These are phyloP conservation scores for Sicyos baderoa DNA, from an alignment of 306 rosid genomes.

Conservation along the genomic window DNA sequence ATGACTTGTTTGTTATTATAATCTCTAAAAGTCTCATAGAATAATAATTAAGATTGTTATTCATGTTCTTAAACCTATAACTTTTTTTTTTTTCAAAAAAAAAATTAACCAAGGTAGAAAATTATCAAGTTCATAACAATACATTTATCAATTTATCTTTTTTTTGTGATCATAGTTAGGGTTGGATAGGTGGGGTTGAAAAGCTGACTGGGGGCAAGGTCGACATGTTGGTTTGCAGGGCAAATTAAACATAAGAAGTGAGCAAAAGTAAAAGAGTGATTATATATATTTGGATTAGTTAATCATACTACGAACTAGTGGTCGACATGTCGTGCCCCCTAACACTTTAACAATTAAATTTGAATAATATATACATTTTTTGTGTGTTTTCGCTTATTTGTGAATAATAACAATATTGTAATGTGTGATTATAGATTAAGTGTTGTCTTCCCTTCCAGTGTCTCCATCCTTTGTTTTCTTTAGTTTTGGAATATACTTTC, in stretches of 20 bases:
- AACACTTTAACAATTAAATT: neutral
- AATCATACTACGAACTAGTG: slow-evolving; percentile 12
- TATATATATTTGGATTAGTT: slow-evolving; percentile 8
- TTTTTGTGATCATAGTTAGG: neutral
- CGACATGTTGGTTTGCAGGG: slow-evolving; percentile 8
- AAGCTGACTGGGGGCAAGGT: slow-evolving; percentile 12
- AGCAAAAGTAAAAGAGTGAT: neutral
- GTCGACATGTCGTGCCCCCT: slow-evolving; percentile 18
- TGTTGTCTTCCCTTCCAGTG: slow-evolving; percentile 21
- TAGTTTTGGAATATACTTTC: slow-evolving; percentile 24
- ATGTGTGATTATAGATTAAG: neutral
- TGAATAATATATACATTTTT: neutral
- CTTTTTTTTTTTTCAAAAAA: no score
- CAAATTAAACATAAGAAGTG: slow-evolving; percentile 5
- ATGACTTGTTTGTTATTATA: no score
- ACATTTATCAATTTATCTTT: no score
- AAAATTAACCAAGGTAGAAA: no score
- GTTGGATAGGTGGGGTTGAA: neutral
- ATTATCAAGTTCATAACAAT: no score
- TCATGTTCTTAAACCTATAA: no score
- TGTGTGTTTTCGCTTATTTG: neutral
- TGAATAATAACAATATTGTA: neutral
- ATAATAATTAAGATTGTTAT: no score
- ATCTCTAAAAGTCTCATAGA: no score
- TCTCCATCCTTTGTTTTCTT: slow-evolving; percentile 35